Base-by-base conservation (phyloP, 2,329 filamentous ascomycete species). In the Tympanopsis confertula region DNA sequence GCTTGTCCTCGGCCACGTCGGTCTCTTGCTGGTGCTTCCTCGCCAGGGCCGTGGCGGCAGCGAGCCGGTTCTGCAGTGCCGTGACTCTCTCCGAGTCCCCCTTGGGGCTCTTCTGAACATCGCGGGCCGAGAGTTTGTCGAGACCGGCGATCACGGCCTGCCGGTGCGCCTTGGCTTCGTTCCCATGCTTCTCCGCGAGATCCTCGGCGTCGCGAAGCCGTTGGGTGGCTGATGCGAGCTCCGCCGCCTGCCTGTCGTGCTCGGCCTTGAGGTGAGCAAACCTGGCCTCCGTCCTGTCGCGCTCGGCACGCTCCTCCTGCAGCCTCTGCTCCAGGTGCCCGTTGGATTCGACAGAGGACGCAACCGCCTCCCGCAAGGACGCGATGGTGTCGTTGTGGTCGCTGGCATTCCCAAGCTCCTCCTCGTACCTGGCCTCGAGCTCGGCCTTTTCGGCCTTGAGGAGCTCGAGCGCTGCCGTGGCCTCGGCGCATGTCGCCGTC, bases 11-110 rank as follows among this genome's bases (percentile, higher is more conserved):
- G 3, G 88, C 87, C 19, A 70, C 63, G 55, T 98, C 86, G 1
- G 88, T 88, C 42, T 93, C 88, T 42, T 81, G 71, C 56, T 94
- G 87, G 48, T 94, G 94, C 51, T 86, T 86, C 56, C 82, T 84
- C 19, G 87, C 86, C 54, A 96, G 64, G 2, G 68, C 69, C 49
- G 86, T 93, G 13, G 89, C 84, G 33, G 80, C 65, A 44, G 81
- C 73, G 13, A 94, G 68, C 54, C 95, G 91, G 33, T 75, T 72
- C 54, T 93, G 85, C 4, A 98, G 69, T 19, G 83, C 80, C 4
- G 62, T 56, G 20, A 89, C 65, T 22, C 86, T 82, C 47, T 86
- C 80, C 22, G 74, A 61, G 40, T 76, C 69, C 2, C 61, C 65
- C 26, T 66, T 68, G 43, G 54, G 62, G 2, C 60, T n/a, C n/a